Evolutionary conservation across 2,329 filamentous ascomycete species (phyloP), one percentile per base, ranked within the genome.

Genomic region (Aspergillus luchuensis): DNA sequence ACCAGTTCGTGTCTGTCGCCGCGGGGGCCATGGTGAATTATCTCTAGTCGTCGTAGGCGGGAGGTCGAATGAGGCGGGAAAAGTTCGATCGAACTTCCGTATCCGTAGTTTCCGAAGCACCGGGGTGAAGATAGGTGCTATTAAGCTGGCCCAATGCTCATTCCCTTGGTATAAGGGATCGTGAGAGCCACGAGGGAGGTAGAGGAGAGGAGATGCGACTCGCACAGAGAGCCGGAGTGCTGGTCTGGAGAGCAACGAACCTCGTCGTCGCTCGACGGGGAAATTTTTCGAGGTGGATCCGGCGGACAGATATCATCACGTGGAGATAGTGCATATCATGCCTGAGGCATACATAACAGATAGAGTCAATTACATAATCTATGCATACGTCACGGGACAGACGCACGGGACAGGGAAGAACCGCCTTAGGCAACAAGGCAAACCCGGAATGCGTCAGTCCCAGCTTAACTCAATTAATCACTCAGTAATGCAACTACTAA

Each of bases 1-100:
- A 87, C 94, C 94, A 97, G 74, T 86, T 81, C 57, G 88, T 91
- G 62, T 82, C 81, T 61, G 89, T 91, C 66, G 82, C 76, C 66
- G 81, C 76, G 60, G 82, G 82, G 54, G 75, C 76, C 86, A 88
- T 89, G 67, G 67, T 70, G 69, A 56, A 53, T 36, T 36, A n/a
- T 57, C 13, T 11, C 21, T 21, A 25, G 23, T 38, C 59, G 59
- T 61, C 57, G 41, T 51, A 63, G 62, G 57, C 59, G 58, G 60
- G 51, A 58, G 58, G 60, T 39, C 56, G 49, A 56, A 57, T 39
- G 47, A 58, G 38, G 57, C 59, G 48, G 63, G 54, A 65, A 63
- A 62, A 58, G 58, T 63, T 62, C 45, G 55, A 63, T 55, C 51
- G 55, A 48, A 63, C 63, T 51, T 54, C 25, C 30, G 41, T 43